Conservation (phyloP, 495 filamentous ascomycete species). For the Talaromyces liani region DNA sequence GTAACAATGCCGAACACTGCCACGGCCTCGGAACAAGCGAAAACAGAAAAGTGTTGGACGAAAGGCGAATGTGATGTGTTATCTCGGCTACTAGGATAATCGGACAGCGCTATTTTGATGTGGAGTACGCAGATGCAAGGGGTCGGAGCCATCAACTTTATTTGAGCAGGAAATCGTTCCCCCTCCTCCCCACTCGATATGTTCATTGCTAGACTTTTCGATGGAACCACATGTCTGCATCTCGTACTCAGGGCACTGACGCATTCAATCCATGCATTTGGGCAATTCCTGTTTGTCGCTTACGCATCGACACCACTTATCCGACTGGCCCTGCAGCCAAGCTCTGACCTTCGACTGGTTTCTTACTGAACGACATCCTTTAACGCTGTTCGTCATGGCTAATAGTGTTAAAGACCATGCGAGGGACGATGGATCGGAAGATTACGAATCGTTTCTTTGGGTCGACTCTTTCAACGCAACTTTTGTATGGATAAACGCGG, state of each 20-base stretch:
- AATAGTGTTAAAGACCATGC: conserved; percentile 5
- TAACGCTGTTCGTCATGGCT: not conserved
- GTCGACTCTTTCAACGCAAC: not conserved
- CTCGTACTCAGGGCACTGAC: not conserved
- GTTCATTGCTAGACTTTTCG: not conserved
- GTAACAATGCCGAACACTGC: not conserved
- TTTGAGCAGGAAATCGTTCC: not conserved
- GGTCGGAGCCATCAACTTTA: conserved; percentile 4
- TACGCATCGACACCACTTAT: not conserved
- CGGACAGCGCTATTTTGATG: not conserved
- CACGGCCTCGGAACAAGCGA: not conserved
- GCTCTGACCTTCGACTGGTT: not conserved
- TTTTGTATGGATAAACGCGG: not conserved
- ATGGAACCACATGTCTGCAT: not conserved
- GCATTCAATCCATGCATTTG: not conserved
- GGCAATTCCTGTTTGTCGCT: not conserved
- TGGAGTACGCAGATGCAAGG: conserved; percentile 4
- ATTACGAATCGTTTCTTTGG: not conserved
- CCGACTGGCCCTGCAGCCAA: not conserved
- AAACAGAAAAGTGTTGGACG: not conserved
- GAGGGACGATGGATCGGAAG: conserved; percentile 4
- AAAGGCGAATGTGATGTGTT: conserved; percentile 3
- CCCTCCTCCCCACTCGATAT: not conserved
- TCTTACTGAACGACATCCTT: not conserved
- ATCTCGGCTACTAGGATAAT: conserved; percentile 1